phyloP scores from a whole-genome alignment of 1,284 basidiomycete species.

The Leccinum proximum region DNA sequence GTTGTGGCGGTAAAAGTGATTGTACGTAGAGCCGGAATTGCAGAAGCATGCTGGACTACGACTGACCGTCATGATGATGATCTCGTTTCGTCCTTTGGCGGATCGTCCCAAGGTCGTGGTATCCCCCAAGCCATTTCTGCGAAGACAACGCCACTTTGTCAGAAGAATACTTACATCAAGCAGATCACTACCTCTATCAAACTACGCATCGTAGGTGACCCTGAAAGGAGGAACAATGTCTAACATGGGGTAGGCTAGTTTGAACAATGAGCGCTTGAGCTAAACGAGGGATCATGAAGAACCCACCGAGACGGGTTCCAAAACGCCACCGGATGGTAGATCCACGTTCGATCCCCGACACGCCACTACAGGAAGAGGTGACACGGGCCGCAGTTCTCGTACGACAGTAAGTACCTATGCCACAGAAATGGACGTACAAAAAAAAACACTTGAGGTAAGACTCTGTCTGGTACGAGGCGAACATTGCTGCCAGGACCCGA shows the following conservation, averaged over 20 bases:
- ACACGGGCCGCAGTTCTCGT: constrained; percentile 11
- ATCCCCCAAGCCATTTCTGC: neutral
- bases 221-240: constrained; percentile 1
- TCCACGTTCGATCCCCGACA: constrained; percentile 4
- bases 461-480: constrained; percentile 5
- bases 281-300: constrained; percentile 18
- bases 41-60: neutral
- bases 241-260: neutral
- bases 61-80: constrained; percentile 6
- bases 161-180: neutral
- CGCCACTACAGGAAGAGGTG: constrained; percentile 16
- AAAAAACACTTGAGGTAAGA: constrained; percentile 7
- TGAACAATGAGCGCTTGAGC: constrained; percentile 1
- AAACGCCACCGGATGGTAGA: constrained; percentile 17
- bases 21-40: neutral
- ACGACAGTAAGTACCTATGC: constrained; percentile 5
- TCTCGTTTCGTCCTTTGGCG: constrained; percentile 15
- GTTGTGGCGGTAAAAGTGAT: neutral
- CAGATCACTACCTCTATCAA: neutral
- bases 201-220: constrained; percentile 4
- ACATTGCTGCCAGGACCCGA: constrained; percentile 9
- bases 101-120: constrained; percentile 14
- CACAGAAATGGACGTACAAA: constrained; percentile 8
- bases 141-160: neutral
- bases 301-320: constrained; percentile 12